Conservation (phyloP, 2,329 filamentous ascomycete genomes). For the Juglanconis oblonga region DNA sequence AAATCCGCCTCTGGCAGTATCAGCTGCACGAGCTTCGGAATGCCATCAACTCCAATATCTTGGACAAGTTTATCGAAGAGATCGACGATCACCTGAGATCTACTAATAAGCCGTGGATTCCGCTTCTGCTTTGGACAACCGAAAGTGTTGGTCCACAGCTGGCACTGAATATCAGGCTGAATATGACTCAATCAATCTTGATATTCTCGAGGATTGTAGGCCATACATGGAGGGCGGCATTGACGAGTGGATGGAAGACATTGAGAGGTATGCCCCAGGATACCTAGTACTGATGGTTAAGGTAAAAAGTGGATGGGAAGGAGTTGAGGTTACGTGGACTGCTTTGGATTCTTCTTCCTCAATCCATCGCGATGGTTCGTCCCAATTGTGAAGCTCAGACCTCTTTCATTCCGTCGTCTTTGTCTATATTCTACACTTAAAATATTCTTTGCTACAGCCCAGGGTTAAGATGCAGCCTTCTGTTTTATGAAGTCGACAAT, state of each 20-base stretch:
- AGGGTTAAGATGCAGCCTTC: neutral
- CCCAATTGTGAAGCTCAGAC: too few relatives aligned
- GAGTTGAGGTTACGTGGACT: too few relatives aligned
- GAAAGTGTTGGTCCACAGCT: too few relatives aligned
- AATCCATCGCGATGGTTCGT: too few relatives aligned
- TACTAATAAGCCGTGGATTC: neutral
- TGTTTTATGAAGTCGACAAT: constrained; percentile 4
- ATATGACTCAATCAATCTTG: neutral
- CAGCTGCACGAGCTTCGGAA: neutral
- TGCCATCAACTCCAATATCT: neutral
- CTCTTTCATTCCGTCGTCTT: too few relatives aligned
- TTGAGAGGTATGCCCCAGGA: constrained; percentile 6
- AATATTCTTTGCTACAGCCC: too few relatives aligned
- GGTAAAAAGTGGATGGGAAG: too few relatives aligned
- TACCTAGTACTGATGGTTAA: neutral
- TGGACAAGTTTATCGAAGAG: neutral
- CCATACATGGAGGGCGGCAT: neutral
- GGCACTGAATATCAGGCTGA: neutral
- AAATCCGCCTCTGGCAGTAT: too few relatives aligned
- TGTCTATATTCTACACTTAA: neutral
- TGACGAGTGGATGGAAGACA: constrained; percentile 5
- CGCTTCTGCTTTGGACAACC: too few relatives aligned
- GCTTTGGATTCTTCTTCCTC: too few relatives aligned
- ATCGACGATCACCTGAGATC: neutral
- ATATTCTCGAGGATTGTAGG: neutral